phyloP scores from a whole-genome alignment of 1,139 yeast genomes.

The Candida sojae region DNA sequence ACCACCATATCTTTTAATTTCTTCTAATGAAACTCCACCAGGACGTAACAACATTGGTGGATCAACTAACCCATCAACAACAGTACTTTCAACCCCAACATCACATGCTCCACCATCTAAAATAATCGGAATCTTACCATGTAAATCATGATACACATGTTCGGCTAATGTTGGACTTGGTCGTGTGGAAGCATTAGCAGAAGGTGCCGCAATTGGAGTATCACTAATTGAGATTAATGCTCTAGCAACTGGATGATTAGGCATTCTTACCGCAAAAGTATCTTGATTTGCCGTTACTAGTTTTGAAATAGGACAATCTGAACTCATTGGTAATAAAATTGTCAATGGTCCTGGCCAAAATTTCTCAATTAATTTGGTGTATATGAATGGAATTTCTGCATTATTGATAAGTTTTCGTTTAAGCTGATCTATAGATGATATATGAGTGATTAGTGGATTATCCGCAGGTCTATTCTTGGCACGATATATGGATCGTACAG shows the following conservation, averaged over 20 bases:
- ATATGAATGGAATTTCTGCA: conserved; percentile 63
- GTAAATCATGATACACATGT: conserved; percentile 79
- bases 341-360: conserved; percentile 99
- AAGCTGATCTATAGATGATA: conserved; percentile 75
- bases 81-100: conserved; percentile 96
- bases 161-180: conserved; percentile 91
- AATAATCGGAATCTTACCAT: conserved; percentile 80
- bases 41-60: conserved; percentile 94
- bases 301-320: conserved; percentile 57
- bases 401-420: conserved; percentile 51
- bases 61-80: conserved; percentile 77
- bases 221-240: conserved; percentile 87
- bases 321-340: conserved; percentile 69
- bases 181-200: conserved; percentile 93
- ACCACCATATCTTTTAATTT: conserved; percentile 67
- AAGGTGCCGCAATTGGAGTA: conserved; percentile 93
- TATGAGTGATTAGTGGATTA: conserved; percentile 89
- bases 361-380: conserved; percentile 57
- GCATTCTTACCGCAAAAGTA: conserved; percentile 91
- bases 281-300: conserved; percentile 83
- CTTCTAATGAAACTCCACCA: conserved; percentile 87
- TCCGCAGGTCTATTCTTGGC: conserved; percentile 96
- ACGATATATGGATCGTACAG: conserved; percentile 72
- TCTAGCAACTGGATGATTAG: conserved; percentile 84
- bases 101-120: conserved; percentile 87